phyloP scores from a whole-genome alignment of 495 filamentous ascomycete genomes.

The Neurospora sp. region DNA sequence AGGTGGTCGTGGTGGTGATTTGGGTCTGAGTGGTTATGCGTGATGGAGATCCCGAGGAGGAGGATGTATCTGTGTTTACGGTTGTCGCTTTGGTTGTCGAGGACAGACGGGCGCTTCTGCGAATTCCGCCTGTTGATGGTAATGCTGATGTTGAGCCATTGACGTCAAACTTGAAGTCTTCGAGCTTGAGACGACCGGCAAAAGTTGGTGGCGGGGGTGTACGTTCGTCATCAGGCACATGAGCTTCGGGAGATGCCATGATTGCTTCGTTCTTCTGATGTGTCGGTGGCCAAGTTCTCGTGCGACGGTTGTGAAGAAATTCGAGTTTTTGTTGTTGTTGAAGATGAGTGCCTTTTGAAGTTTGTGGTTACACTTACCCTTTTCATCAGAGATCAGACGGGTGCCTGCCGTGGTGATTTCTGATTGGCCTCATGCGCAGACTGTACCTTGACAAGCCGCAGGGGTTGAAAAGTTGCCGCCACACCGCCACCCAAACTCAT shows the following conservation, averaged over 20 bases:
- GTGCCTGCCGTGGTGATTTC: not conserved
- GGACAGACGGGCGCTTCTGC: constrained; percentile 22
- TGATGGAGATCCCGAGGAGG: constrained; percentile 2
- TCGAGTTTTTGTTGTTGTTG: not conserved
- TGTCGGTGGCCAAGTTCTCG: not conserved
- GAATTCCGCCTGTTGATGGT: not conserved
- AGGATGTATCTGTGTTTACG: not conserved
- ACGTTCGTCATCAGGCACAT: not conserved
- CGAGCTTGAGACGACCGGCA: constrained; percentile 42
- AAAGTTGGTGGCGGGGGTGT: constrained; percentile 35
- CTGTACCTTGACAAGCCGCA: not conserved
- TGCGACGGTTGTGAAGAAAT: not conserved
- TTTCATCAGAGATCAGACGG: not conserved
- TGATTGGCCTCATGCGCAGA: not conserved
- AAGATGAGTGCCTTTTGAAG: not conserved
- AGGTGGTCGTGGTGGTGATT: not conserved
- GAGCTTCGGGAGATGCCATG: not conserved
- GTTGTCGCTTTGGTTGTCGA: constrained; percentile 19
- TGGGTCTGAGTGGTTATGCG: not conserved
- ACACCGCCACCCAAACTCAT: not conserved
- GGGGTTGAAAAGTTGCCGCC: not conserved
- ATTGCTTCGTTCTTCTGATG: not conserved
- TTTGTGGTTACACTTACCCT: not conserved
- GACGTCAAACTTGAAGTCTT: constrained; percentile 30
- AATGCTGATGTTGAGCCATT: not conserved